phyloP scores from a whole-genome alignment of 2,329 filamentous ascomycete genomes.

The Scedosporium minutisporum region DNA sequence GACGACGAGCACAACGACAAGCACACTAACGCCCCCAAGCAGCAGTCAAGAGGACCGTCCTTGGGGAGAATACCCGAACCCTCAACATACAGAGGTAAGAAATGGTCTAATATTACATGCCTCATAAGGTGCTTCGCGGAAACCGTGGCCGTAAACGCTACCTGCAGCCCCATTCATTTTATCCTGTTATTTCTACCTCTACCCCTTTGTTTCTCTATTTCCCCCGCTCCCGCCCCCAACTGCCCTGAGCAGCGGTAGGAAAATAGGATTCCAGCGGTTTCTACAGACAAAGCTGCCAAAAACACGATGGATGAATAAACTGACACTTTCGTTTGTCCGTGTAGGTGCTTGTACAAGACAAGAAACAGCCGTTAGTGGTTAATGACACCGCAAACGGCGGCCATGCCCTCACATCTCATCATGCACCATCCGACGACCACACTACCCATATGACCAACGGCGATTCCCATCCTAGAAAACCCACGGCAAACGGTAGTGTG shows the following conservation, averaged over 20 bases:
- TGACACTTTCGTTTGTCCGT: background rate
- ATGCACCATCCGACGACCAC: background rate
- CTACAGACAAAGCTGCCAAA: background rate
- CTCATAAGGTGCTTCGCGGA: no score
- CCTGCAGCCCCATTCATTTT: no score
- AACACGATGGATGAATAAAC: background rate
- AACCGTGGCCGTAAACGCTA: no score
- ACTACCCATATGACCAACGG: conserved; percentile 7
- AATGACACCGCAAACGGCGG: conserved; percentile 3
- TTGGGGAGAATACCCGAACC: conserved; percentile 29
- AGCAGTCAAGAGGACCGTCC: conserved; percentile 37
- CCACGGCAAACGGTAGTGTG: conserved; percentile 4
- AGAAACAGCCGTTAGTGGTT: background rate
- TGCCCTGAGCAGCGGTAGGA: background rate
- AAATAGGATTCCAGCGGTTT: background rate
- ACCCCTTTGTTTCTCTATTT: background rate
- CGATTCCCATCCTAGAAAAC: conserved; percentile 13
- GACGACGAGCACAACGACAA: conserved; percentile 27
- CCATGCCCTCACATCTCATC: conserved; percentile 2
- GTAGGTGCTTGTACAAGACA: background rate
- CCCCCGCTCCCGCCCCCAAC: background rate
- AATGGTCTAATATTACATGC: background rate
- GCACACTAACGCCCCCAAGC: conserved; percentile 36
- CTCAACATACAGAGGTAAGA: conserved; percentile 26
- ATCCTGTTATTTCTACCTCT: background rate